Evolutionary conservation across 176 grass and related monocot genomes (phyloP), one percentile per base, ranked within the genome.

Genomic region (Stipa capillata): DNA sequence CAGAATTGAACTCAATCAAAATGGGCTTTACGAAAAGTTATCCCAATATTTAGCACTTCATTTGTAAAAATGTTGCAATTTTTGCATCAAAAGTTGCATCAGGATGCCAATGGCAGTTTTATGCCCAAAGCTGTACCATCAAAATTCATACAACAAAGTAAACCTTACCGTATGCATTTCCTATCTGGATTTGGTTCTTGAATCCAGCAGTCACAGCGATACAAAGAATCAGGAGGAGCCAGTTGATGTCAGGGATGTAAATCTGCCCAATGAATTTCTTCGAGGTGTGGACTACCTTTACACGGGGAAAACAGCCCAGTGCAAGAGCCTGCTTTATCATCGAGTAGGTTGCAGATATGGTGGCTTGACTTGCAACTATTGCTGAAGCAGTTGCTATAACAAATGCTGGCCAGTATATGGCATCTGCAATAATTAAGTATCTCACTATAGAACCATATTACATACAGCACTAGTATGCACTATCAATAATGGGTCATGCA

Each of bases 211-310:
- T 99, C 8, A 99, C 97, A 59, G 97, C 90, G 83, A 99, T 76
- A 60, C 97, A 96, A 10, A 95, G 88, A 86, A 99, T 41, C 84
- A 96, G 79, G 59, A 99, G 90, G 68, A 93, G 75, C 97, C 97
- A 99, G 49, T 99, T 99, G 61, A 99, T 96, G 87, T 99, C 97
- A 62, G 92, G 97, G 81, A 99, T 99, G 74, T 99, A 99, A 74
- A 99, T 99, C 85, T 99, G 97, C 70, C 97, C 92, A 35, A 99
- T 85, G 84, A 99, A 99, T 79, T 91, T 96, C 78, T 93, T 95
- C 7, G 97, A 99, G 42, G 97, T 99, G 80, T 99, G 97, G 58
- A 99, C 97, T 51, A 99, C 82, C 57, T 96, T 99, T 34, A 99
- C 90, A 60, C 92, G 87, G 27, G 97, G 97, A 48, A 99, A 99